Conservation (phyloP, 2,329 filamentous ascomycete species). For the Tolypocladium paradoxum region DNA sequence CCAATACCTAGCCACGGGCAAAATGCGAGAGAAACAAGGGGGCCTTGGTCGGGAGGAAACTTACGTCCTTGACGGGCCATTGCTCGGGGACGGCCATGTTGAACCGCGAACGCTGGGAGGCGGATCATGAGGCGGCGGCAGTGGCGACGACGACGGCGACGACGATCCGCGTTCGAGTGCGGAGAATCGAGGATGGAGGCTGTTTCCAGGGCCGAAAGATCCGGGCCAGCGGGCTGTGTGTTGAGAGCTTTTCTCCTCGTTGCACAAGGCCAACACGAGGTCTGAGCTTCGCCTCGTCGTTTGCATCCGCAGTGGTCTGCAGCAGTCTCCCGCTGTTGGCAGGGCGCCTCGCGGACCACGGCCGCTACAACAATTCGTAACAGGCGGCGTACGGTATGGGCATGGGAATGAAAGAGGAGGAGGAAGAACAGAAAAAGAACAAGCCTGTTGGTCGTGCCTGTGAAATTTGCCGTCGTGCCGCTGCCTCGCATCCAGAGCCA, state of each 20-base stretch:
- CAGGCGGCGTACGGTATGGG: background rate
- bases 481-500: background rate
- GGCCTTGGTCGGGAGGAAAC: slow-evolving; percentile 5
- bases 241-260: background rate
- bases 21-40: background rate
- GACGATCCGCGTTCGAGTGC: background rate
- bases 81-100: slow-evolving; percentile 31
- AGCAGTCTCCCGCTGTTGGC: background rate
- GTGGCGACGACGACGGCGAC: background rate
- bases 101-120: background rate
- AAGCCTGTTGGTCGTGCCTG: background rate
- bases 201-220: background rate
- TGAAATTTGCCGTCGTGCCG: background rate
- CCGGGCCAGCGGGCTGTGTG: background rate
- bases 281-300: slow-evolving; percentile 5
- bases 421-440: too few relatives aligned
- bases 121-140: background rate
- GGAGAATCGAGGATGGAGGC: background rate
- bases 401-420: background rate
- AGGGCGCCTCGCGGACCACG: background rate
- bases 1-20: too few relatives aligned
- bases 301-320: background rate
- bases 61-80: slow-evolving; percentile 40
- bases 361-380: background rate
- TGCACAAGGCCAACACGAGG: background rate